A percentile compares a stretch with the other conserved stretches of the same genome.
Evolutionary conservation across 1,139 yeast genomes (phyloP).

Genomic region (Saccharomyces hybrid): DNA sequence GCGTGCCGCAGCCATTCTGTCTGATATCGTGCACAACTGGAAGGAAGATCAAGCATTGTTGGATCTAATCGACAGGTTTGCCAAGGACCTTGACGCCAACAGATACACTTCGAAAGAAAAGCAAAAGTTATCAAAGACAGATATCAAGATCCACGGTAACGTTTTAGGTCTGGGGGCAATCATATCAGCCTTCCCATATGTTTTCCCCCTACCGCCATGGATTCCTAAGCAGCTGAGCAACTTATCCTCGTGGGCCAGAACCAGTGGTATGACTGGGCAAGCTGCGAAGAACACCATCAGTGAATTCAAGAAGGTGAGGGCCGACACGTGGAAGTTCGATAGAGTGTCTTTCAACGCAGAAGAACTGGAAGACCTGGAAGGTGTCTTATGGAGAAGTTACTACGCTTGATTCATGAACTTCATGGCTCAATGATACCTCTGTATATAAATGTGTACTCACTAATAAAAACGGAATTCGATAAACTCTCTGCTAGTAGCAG

Average conservation of each 20-base stretch:
- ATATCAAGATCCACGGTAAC: constrained; percentile 68
- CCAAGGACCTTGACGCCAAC: constrained; percentile 28
- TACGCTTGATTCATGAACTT: constrained; percentile 46
- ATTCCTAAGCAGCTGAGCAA: constrained; percentile 66
- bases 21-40: constrained; percentile 72
- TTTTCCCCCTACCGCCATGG: constrained; percentile 90
- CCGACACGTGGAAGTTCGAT: constrained; percentile 95
- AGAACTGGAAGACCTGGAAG: constrained; percentile 86
- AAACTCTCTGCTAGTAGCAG: background rate
- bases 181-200: constrained; percentile 83
- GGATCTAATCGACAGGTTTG: constrained; percentile 37
- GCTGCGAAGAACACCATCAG: constrained; percentile 79
- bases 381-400: constrained; percentile 88
- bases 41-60: constrained; percentile 41
- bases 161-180: constrained; percentile 84
- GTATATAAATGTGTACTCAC: background rate
- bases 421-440: background rate
- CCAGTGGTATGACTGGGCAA: constrained; percentile 72
- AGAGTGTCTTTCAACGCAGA: constrained; percentile 65
- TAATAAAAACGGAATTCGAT: background rate
- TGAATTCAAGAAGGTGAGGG: constrained; percentile 83
- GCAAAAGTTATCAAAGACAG: constrained; percentile 38
- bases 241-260: constrained; percentile 56
- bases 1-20: constrained; percentile 63
- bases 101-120: constrained; percentile 26